Evolutionary conservation across 768 basidiomycete genomes (phyloP).

Genomic region (Hydnomerulius pinastri): DNA sequence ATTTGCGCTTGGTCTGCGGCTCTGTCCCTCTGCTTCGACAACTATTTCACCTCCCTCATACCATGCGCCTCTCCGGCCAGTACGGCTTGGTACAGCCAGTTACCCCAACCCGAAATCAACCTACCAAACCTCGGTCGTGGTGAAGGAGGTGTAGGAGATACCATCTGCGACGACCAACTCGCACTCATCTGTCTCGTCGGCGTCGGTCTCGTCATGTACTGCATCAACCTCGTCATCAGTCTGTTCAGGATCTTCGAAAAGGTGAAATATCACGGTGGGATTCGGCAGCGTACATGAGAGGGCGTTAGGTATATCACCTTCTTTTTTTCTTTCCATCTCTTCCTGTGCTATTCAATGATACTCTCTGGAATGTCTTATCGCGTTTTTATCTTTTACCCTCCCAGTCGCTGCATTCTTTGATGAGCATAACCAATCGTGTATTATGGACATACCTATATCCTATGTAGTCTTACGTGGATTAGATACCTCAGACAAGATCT

Average conservation of each 20-base stretch:
- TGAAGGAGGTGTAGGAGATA: conserved; percentile 51
- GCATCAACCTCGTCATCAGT: conserved; percentile 81
- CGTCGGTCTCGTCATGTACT: conserved; percentile 77
- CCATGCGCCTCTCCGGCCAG: conserved; percentile 65
- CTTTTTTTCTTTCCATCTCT: no score
- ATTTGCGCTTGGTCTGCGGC: conserved; percentile 95
- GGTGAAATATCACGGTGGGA: conserved; percentile 69
- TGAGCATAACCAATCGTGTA: no score
- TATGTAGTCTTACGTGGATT: no score
- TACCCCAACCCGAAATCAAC: conserved; percentile 45
- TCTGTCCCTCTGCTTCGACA: conserved; percentile 86
- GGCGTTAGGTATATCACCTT: no score
- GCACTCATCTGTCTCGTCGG: conserved; percentile 78
- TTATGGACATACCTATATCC: no score
- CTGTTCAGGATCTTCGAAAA: conserved; percentile 88
- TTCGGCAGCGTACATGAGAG: conserved; percentile 23
- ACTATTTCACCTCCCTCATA: conserved; percentile 85
- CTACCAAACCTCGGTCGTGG: conserved; percentile 36
- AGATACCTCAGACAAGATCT: no score
- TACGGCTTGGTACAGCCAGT: conserved; percentile 73
- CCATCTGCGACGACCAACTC: conserved; percentile 74
- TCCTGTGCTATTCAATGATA: no score
- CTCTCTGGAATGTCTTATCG: no score
- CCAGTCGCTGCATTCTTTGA: no score
- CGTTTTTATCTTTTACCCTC: no score